phyloP scores from a whole-genome alignment of 2,329 filamentous ascomycete species.

The Shiraia bambusicola region DNA sequence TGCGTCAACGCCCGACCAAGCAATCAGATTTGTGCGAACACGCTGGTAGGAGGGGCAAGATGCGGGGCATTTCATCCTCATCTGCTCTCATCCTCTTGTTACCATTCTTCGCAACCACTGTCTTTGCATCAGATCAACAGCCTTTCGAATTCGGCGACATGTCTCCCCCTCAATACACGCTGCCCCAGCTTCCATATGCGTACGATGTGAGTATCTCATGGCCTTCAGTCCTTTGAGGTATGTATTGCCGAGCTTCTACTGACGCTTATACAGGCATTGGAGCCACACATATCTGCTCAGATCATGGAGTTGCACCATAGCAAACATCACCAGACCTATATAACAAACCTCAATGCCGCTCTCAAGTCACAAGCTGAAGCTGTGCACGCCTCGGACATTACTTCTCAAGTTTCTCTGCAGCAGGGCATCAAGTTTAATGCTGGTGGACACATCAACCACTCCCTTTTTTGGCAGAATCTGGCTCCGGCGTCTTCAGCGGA shows the following conservation, averaged over 20 bases:
- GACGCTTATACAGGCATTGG: constrained; percentile 58
- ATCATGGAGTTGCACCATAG: constrained; percentile 81
- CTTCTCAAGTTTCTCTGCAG: constrained; percentile 67
- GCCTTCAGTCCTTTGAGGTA: not conserved
- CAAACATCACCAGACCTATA: constrained; percentile 79
- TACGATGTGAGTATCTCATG: constrained; percentile 65
- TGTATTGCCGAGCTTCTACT: constrained; percentile 3
- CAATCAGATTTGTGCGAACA: constrained; percentile 9
- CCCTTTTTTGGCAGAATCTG: constrained; percentile 87
- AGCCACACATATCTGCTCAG: constrained; percentile 72
- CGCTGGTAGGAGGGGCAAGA: constrained; percentile 14
- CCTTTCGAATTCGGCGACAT: constrained; percentile 40
- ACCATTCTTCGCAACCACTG: constrained; percentile 11
- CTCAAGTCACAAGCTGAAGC: constrained; percentile 62
- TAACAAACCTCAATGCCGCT: constrained; percentile 72
- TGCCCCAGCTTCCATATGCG: constrained; percentile 67
- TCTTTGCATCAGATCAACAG: constrained; percentile 35
- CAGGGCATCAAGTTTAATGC: constrained; percentile 81
- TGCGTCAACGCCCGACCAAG: constrained; percentile 19
- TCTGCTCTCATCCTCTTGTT: constrained; percentile 15
- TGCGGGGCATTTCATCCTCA: constrained; percentile 24
- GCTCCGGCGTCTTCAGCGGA: constrained; percentile 61
- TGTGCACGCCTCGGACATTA: constrained; percentile 59
- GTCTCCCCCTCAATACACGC: constrained; percentile 54
- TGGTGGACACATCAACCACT: constrained; percentile 91